Percentiles rank a stretch among this genome's conserved stretches.
These are phyloP conservation scores for Neodidymelliopsis sp. DNA, from an alignment of 2,329 filamentous ascomycete species.

Conservation along the genomic window DNA sequence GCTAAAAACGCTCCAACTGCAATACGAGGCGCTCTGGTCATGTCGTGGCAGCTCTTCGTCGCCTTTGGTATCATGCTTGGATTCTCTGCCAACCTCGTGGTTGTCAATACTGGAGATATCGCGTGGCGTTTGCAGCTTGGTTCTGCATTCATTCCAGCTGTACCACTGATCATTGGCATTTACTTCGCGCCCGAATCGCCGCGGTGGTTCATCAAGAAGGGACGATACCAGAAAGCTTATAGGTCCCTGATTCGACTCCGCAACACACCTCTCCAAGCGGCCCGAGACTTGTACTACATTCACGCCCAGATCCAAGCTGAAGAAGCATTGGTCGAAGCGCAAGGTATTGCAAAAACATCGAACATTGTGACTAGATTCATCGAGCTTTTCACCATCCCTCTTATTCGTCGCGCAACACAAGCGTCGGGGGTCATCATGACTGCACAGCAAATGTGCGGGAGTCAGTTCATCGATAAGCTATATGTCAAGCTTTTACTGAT, in stretches of 20 bases:
- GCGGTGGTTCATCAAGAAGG: slow-evolving; percentile 47
- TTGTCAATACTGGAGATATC: slow-evolving; percentile 16
- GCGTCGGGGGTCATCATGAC: slow-evolving; percentile 7
- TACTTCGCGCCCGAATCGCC: slow-evolving; percentile 23
- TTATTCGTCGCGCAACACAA: not conserved
- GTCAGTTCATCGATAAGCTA: not conserved
- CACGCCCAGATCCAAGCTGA: slow-evolving; percentile 47
- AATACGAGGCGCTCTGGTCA: slow-evolving; percentile 52
- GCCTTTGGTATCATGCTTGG: slow-evolving; percentile 47
- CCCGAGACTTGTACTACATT: slow-evolving; percentile 53
- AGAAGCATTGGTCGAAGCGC: slow-evolving; percentile 16
- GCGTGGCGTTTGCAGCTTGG: slow-evolving; percentile 34
- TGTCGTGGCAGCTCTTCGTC: slow-evolving; percentile 51
- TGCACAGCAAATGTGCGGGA: slow-evolving; percentile 10
- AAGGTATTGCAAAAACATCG: slow-evolving; percentile 19
- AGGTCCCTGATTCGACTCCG: slow-evolving; percentile 45
- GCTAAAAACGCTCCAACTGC: slow-evolving; percentile 49
- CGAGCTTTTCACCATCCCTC: slow-evolving; percentile 65
- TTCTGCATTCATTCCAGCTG: slow-evolving; percentile 31
- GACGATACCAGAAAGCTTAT: slow-evolving; percentile 48
- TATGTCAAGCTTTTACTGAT: too few relatives aligned
- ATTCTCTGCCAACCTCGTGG: slow-evolving; percentile 7
- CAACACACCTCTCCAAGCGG: slow-evolving; percentile 47
- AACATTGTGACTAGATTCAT: slow-evolving; percentile 50
- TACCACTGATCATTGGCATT: slow-evolving; percentile 25